These are phyloP conservation scores for Udeniomyces megalosporus DNA, from an alignment of 768 basidiomycete species.

Conservation along the genomic window DNA sequence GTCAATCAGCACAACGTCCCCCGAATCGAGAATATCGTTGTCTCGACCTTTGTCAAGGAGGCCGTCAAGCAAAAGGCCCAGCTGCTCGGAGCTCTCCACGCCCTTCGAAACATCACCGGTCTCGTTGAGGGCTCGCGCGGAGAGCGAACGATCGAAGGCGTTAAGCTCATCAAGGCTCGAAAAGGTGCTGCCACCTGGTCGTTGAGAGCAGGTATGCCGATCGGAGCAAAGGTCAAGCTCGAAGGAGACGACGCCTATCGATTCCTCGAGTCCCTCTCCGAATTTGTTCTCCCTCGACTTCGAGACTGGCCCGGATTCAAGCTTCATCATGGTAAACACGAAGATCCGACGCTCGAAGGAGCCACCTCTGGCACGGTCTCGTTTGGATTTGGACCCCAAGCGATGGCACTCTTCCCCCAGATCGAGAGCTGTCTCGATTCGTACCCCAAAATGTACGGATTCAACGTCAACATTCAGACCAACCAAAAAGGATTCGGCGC, in stretches of 20 bases:
- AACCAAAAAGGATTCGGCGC: slow-evolving; percentile 76
- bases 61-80: slow-evolving; percentile 52
- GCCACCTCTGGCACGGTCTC: slow-evolving; percentile 71
- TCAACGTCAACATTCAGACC: slow-evolving; percentile 89
- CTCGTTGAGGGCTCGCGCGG: slow-evolving; percentile 62
- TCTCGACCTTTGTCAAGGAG: slow-evolving; percentile 76
- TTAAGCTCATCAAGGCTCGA: slow-evolving; percentile 48
- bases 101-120: slow-evolving; percentile 70
- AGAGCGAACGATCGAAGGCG: slow-evolving; percentile 49
- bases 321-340: slow-evolving; percentile 59
- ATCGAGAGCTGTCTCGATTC: slow-evolving; percentile 85
- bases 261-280: slow-evolving; percentile 69
- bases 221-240: slow-evolving; percentile 78
- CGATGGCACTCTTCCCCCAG: slow-evolving; percentile 85
- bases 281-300: slow-evolving; percentile 87
- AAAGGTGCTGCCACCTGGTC: slow-evolving; percentile 61
- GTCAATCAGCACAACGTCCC: slow-evolving; percentile 51
- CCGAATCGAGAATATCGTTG: slow-evolving; percentile 60
- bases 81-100: slow-evolving; percentile 72
- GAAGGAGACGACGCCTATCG: slow-evolving; percentile 88
- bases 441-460: slow-evolving; percentile 70
- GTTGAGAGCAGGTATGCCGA: slow-evolving; percentile 60
- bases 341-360: slow-evolving; percentile 43
- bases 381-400: slow-evolving; percentile 66
- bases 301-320: slow-evolving; percentile 75